Evolutionary conservation across 2,329 filamentous ascomycete genomes (phyloP).

Genomic region (Penicillium paneum): DNA sequence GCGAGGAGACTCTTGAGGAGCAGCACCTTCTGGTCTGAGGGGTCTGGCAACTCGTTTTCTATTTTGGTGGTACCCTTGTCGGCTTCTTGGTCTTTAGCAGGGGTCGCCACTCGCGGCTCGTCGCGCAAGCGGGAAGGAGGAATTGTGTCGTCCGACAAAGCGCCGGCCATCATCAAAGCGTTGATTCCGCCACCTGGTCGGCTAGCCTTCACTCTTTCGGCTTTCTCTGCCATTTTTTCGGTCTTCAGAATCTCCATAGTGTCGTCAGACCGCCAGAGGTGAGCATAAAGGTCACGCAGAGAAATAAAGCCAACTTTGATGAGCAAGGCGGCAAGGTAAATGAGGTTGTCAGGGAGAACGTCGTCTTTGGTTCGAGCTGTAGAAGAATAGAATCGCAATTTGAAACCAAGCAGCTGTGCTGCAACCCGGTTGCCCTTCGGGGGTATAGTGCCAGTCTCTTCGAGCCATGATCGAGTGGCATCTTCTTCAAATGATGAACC

Average conservation of each 20-base stretch:
- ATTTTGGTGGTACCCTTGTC: conserved; percentile 36
- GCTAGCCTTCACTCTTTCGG: conserved; percentile 69
- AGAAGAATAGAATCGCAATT: conserved; percentile 90
- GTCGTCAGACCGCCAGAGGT: conserved; percentile 81
- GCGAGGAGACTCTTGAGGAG: conserved; percentile 81
- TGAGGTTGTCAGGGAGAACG: conserved; percentile 81
- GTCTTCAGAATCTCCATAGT: conserved; percentile 73
- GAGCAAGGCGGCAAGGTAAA: conserved; percentile 84
- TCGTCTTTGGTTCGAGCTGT: conserved; percentile 71
- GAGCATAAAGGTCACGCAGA: conserved; percentile 82
- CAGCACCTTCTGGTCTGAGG: conserved; percentile 81
- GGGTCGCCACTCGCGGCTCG: conserved; percentile 50
- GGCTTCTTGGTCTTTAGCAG: conserved; percentile 54
- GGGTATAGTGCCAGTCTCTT: conserved; percentile 74
- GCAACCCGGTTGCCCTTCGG: conserved; percentile 85
- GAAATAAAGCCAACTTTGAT: conserved; percentile 98
- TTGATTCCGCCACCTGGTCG: conserved; percentile 72
- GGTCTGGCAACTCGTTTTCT: conserved; percentile 61
- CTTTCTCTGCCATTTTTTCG: conserved; percentile 70
- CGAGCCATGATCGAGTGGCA: conserved; percentile 70
- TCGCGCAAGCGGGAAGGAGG: conserved; percentile 53
- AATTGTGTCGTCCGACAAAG: conserved; percentile 75
- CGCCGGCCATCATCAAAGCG: conserved; percentile 81
- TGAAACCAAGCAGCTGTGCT: conserved; percentile 93
- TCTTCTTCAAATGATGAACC: conserved; percentile 49